These are phyloP conservation scores for Deinandra increscens DNA, from an alignment of 129 eudicot species.

Conservation along the genomic window DNA sequence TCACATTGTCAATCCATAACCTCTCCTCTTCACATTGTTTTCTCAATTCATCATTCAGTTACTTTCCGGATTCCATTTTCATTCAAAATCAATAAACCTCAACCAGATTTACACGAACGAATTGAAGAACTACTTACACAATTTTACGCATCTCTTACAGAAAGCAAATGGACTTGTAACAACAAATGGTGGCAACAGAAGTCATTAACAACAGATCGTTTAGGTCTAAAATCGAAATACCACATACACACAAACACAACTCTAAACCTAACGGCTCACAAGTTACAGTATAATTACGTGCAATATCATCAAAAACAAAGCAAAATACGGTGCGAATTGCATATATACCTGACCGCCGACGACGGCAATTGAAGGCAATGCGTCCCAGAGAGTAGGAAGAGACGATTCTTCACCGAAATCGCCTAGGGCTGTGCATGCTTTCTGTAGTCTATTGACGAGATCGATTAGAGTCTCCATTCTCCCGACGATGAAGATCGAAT, in stretches of 20 bases:
- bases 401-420: conserved; percentile 77
- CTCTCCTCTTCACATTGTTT: neutral
- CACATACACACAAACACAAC: neutral
- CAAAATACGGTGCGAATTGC: neutral
- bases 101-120: neutral
- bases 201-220: neutral
- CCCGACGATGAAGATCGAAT: conserved; percentile 25
- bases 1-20: neutral
- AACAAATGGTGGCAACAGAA: neutral
- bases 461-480: conserved; percentile 67
- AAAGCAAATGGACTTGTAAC: neutral
- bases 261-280: neutral
- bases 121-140: too few species aligned
- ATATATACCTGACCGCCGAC: conserved; percentile 65
- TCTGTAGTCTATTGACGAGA: conserved; percentile 71
- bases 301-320: neutral
- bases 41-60: neutral
- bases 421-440: conserved; percentile 90
- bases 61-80: neutral
- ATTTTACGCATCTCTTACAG: neutral
- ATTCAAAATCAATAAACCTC: neutral
- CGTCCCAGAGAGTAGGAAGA: conserved; percentile 61
- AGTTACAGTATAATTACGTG: neutral
- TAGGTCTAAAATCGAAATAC: neutral
- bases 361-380: conserved; percentile 65